These are phyloP conservation scores for Colletotrichum scovillei DNA, from an alignment of 2,329 filamentous ascomycete species.

Conservation along the genomic window DNA sequence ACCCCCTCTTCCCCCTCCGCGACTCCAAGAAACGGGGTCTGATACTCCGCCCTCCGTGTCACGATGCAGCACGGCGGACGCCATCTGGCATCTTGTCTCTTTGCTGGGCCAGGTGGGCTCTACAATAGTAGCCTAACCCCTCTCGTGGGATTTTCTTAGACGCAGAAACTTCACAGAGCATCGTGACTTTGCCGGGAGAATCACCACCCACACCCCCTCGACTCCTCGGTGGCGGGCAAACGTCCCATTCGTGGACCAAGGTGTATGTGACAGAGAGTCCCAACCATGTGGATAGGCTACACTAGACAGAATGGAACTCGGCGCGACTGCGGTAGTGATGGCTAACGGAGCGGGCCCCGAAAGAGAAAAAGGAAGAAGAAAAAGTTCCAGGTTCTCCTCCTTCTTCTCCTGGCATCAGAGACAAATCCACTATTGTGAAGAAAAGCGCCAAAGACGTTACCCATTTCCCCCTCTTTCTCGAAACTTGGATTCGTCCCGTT, in stretches of 20 bases:
- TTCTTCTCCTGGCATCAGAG: neutral
- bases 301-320: slow-evolving; percentile 15
- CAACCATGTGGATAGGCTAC: slow-evolving; percentile 21
- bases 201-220: neutral
- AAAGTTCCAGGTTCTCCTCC: slow-evolving; percentile 24
- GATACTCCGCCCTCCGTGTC: neutral
- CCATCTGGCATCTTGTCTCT: neutral
- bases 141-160: neutral
- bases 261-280: slow-evolving; percentile 2
- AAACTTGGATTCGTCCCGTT: neutral
- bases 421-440: neutral
- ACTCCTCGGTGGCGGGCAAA: neutral
- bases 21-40: neutral
- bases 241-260: neutral
- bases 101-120: neutral
- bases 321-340: slow-evolving; percentile 29
- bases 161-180: neutral
- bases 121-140: neutral
- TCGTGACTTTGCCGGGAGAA: slow-evolving; percentile 3
- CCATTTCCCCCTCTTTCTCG: neutral
- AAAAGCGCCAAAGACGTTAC: neutral
- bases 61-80: neutral
- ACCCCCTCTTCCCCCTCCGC: neutral
- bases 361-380: neutral
- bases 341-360: slow-evolving; percentile 5